These are phyloP conservation scores for Hypholoma fasciculare DNA, from an alignment of 768 basidiomycete species.

Conservation along the genomic window DNA sequence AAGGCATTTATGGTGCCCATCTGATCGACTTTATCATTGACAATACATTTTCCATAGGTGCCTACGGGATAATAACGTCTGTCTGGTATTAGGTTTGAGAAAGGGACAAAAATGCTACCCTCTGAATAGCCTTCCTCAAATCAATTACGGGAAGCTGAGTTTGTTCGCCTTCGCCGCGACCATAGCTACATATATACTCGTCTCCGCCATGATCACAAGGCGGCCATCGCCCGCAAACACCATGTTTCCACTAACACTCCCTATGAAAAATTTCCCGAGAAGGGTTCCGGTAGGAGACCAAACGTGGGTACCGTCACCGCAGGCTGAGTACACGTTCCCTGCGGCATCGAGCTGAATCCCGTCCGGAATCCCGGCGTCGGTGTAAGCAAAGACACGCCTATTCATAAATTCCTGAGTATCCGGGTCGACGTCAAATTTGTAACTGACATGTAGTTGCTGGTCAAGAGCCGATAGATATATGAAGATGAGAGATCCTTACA, in stretches of 20 bases:
- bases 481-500: slow-evolving; percentile 42
- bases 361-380: slow-evolving; percentile 66
- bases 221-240: slow-evolving; percentile 43
- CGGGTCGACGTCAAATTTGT: slow-evolving; percentile 67
- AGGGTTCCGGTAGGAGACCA: slow-evolving; percentile 45
- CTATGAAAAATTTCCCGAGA: slow-evolving; percentile 65
- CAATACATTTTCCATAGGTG: no score
- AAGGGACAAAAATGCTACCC: background rate
- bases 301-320: slow-evolving; percentile 68
- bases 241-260: slow-evolving; percentile 42
- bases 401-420: slow-evolving; percentile 50
- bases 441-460: slow-evolving; percentile 35
- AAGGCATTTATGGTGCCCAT: no score
- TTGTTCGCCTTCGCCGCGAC: slow-evolving; percentile 37
- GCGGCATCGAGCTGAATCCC: slow-evolving; percentile 63
- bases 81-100: background rate
- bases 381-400: slow-evolving; percentile 66
- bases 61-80: no score
- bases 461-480: background rate
- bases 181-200: slow-evolving; percentile 45
- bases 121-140: background rate
- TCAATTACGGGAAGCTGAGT: slow-evolving; percentile 14
- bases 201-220: slow-evolving; percentile 47
- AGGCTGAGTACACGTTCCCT: slow-evolving; percentile 68
- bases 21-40: no score